phyloP scores from a whole-genome alignment of 805 yeast genomes.

The Phaffomyces antillensis region DNA sequence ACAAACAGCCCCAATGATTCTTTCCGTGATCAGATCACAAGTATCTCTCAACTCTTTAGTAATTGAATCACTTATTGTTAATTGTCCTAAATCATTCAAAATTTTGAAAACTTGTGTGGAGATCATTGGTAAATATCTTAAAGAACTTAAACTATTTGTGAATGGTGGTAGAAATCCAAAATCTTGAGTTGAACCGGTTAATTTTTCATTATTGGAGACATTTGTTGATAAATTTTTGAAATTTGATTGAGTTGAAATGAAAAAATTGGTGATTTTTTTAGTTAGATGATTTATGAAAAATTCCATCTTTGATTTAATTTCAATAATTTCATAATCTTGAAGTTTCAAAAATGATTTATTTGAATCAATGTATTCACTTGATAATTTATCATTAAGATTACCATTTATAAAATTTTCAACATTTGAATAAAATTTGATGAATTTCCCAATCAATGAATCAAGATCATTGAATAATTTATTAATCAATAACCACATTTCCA shows the following conservation, averaged over 20 bases:
- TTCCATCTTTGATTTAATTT: conserved; percentile 33
- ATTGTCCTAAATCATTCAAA: conserved; percentile 36
- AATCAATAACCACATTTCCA: conserved; percentile 54
- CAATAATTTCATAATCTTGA: conserved; percentile 34
- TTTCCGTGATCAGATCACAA: conserved; percentile 32
- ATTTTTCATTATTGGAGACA: conserved; percentile 4
- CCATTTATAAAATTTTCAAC: conserved; percentile 50
- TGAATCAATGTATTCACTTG: conserved; percentile 23
- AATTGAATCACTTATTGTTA: conserved; percentile 33
- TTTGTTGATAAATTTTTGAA: conserved; percentile 6
- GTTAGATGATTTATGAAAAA: conserved; percentile 31
- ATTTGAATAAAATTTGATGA: conserved; percentile 46
- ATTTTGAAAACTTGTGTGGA: conserved; percentile 35
- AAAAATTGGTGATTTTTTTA: conserved; percentile 24
- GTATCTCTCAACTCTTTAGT: conserved; percentile 31
- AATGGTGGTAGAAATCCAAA: conserved; percentile 59
- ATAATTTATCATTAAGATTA: conserved; percentile 32
- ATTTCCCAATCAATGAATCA: conserved; percentile 29
- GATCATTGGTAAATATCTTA: conserved; percentile 43
- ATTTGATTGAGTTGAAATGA: conserved; percentile 26
- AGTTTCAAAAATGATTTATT: conserved; percentile 33
- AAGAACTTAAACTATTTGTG: conserved; percentile 54
- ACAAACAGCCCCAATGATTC: conserved; percentile 41
- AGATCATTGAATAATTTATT: conserved; percentile 36
- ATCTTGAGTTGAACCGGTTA: conserved; percentile 24